A percentile compares a stretch with the other conserved stretches of the same genome.
phyloP scores from a whole-genome alignment of 2,329 filamentous ascomycete genomes.

The Colletotrichum aenigma region DNA sequence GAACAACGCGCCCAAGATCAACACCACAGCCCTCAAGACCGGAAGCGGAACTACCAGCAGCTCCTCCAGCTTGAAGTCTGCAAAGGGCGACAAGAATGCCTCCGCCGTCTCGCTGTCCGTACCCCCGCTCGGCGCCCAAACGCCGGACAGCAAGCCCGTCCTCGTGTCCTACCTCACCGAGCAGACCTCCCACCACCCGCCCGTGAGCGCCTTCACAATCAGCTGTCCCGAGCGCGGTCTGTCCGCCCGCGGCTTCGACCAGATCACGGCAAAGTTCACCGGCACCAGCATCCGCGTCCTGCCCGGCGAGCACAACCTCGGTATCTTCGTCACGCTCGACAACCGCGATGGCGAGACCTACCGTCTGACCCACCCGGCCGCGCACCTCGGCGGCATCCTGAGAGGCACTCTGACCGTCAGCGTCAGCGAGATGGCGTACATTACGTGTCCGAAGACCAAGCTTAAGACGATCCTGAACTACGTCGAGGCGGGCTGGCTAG shows the following conservation, averaged over 20 bases:
- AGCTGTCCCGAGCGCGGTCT: constrained; percentile 92
- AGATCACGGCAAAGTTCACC: constrained; percentile 97
- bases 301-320: constrained; percentile 90
- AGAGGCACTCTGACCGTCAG: constrained; percentile 87
- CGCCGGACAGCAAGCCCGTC: constrained; percentile 56
- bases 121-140: constrained; percentile 48
- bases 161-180: constrained; percentile 94
- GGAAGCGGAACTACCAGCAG: constrained; percentile 43
- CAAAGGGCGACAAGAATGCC: constrained; percentile 44
- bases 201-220: constrained; percentile 94
- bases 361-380: constrained; percentile 92
- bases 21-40: constrained; percentile 48
- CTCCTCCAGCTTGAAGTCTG: constrained; percentile 52
- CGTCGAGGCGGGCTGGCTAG: constrained; percentile 92
- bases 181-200: constrained; percentile 97
- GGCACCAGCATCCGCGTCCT: constrained; percentile 92
- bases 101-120: constrained; percentile 57
- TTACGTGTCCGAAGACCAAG: constrained; percentile 88
- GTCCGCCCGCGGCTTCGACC: constrained; percentile 88
- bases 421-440: constrained; percentile 86
- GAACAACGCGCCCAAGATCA: constrained; percentile 73
- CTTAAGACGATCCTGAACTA: constrained; percentile 94
- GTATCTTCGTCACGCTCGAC: constrained; percentile 90
- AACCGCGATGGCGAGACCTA: constrained; percentile 87
- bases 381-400: constrained; percentile 86